Conservation (phyloP, 768 basidiomycete species). For the Lactarius deliciosus region DNA sequence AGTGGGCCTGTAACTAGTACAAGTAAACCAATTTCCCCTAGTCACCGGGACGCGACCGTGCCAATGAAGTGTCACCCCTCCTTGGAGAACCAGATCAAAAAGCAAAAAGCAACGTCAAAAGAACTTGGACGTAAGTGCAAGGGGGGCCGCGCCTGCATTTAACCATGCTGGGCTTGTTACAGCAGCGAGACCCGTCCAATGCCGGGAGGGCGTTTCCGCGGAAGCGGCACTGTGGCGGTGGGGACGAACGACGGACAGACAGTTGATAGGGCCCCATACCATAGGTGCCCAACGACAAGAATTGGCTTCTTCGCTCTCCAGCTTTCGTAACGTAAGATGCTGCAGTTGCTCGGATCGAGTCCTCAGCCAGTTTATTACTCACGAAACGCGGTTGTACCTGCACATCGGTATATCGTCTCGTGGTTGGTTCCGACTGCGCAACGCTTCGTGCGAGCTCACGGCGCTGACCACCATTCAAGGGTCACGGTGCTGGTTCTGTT, state of each 20-base stretch:
- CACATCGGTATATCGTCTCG: not conserved
- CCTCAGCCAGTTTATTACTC: not conserved
- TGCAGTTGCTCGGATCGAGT: not conserved
- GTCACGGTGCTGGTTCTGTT: not conserved
- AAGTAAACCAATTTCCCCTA: not conserved
- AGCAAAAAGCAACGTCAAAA: slow-evolving; percentile 1
- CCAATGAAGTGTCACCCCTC: not conserved
- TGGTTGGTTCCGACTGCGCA: not conserved
- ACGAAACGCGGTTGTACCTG: not conserved
- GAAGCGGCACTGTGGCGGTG: slow-evolving; percentile 11
- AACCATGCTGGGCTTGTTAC: slow-evolving; percentile 22
- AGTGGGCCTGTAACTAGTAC: slow-evolving; percentile 2
- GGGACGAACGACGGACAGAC: slow-evolving; percentile 5
- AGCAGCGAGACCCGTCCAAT: slow-evolving; percentile 8
- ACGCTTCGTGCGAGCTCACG: not conserved
- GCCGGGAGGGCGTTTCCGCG: slow-evolving; percentile 11
- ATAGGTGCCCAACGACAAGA: not conserved
- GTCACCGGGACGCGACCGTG: not conserved
- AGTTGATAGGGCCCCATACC: slow-evolving; percentile 1
- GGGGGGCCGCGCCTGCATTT: slow-evolving; percentile 17
- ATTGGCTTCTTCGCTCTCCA: not conserved
- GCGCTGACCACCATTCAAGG: not conserved
- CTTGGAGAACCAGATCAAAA: slow-evolving; percentile 4
- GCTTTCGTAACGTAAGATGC: slow-evolving; percentile 3
- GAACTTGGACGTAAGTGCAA: slow-evolving; percentile 13